Conservation (phyloP, 768 basidiomycete genomes). For the Macrolepiota dolichaula region DNA sequence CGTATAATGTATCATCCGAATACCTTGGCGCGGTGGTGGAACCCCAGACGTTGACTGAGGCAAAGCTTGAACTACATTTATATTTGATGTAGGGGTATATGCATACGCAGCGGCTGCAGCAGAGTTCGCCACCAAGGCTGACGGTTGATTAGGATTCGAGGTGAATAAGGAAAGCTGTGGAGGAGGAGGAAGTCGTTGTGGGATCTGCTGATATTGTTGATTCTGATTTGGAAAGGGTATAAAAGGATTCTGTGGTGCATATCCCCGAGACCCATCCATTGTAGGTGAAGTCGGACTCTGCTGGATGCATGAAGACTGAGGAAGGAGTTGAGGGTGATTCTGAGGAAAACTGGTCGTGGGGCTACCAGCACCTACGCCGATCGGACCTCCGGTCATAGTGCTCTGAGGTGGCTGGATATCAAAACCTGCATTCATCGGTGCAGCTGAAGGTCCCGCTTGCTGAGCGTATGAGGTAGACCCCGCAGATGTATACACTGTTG, state of each 20-base stretch:
- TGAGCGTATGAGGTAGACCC: background rate
- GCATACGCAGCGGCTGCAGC: background rate
- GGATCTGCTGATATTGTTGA: background rate
- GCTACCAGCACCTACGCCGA: background rate
- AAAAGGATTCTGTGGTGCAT: background rate
- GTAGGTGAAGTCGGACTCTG: background rate
- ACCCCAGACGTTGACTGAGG: background rate
- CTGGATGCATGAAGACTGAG: background rate
- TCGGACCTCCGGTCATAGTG: background rate
- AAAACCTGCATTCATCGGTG: background rate
- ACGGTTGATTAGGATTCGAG: background rate
- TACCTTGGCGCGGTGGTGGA: background rate
- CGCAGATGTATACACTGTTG: background rate
- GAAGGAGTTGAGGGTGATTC: background rate
- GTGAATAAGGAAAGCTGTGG: background rate
- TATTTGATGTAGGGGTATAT: background rate
- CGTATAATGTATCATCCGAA: conserved; percentile 5
- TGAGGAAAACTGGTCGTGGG: background rate
- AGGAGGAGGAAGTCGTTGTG: background rate
- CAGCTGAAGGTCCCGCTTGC: background rate
- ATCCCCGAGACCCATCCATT: background rate
- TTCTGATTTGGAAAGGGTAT: background rate
- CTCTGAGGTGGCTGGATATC: background rate
- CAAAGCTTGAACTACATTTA: background rate
- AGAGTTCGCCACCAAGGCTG: background rate